Percentiles rank a stretch among this genome's conserved stretches.
These are phyloP conservation scores for Pezicula radicicola DNA, from an alignment of 2,329 filamentous ascomycete species.

Conservation along the genomic window DNA sequence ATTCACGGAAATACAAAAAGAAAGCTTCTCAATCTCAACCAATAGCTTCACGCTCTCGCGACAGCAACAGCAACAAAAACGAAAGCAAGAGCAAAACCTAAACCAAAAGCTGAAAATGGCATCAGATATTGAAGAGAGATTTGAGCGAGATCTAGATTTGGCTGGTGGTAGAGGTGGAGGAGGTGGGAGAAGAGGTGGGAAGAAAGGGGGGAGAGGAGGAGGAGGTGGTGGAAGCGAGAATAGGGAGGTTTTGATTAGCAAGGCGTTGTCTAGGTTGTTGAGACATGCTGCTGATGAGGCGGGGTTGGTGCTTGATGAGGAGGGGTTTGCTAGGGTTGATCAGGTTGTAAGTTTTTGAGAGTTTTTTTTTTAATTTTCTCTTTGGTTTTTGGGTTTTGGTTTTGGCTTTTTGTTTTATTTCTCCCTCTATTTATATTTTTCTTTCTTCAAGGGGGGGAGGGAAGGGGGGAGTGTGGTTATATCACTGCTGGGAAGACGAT, in stretches of 20 bases:
- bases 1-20: no score
- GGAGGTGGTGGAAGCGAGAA: conserved; percentile 15
- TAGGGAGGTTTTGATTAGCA: conserved; percentile 27
- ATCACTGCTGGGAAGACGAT: no score
- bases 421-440: not conserved
- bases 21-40: no score
- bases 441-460: not conserved
- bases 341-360: conserved; percentile 48
- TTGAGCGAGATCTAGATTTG: not conserved
- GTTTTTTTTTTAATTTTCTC: conserved; percentile 3
- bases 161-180: conserved; percentile 1
- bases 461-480: not conserved
- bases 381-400: conserved; percentile 5
- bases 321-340: conserved; percentile 57
- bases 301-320: conserved; percentile 53
- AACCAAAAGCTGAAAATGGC: not conserved
- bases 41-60: no score
- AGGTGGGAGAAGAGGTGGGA: conserved; percentile 4
- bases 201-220: conserved; percentile 6
- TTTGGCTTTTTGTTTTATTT: not conserved
- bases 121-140: not conserved
- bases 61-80: no score
- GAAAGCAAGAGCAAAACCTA: not conserved
- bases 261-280: conserved; percentile 30
- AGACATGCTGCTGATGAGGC: conserved; percentile 40